Base-by-base conservation (phyloP, 2,329 filamentous ascomycete genomes). In the Aspergillus jensenii region DNA sequence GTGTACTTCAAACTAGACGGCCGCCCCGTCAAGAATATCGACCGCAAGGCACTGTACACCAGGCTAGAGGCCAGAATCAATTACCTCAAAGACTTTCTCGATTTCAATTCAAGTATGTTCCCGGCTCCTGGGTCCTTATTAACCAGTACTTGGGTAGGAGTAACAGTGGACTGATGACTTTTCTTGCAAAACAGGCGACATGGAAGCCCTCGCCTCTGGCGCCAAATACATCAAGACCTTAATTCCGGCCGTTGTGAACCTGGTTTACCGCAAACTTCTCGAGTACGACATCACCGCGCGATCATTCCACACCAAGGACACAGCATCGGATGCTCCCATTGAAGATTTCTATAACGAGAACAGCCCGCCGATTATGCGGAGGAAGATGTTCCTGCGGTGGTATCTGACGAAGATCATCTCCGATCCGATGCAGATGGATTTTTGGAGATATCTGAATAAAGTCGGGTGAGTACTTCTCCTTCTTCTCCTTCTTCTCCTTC, bases 391-490 rank as follows among this genome's bases (percentile, higher is more conserved):
- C 68, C 73, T 84, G 52, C 79, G 88, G n/a, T 90, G 88, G 53
- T 93, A 93, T 65, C 78, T 93, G 33, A 85, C 82, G 59, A 89
- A 87, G 72, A 77, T 93, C 39, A 91, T 90, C 72, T 87, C 86
- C 5, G 90, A 93, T 67, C 88, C 88, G 0, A 87, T 84, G 51
- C 85, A 84, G 62, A 86, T 90, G 81, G 87, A 90, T 60, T 91
- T 91, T 72, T 93, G 90, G 90, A 85, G 89, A 67, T 93, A 93
- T 69, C 78, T 93, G 45, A 88, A 93, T 76, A 93, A 93, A 74
- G 90, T 93, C 37, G 90, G 89, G 82, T 87, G 71, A 71, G 84
- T 78, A 19, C 23, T 25, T 31, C 27, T 55, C 21, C 8, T 15
- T 41, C 15, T 17, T 17, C 17, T 17, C 17, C 17, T 17, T 17